phyloP scores from a whole-genome alignment of 306 rosid species.

The Cicer bijugum region DNA sequence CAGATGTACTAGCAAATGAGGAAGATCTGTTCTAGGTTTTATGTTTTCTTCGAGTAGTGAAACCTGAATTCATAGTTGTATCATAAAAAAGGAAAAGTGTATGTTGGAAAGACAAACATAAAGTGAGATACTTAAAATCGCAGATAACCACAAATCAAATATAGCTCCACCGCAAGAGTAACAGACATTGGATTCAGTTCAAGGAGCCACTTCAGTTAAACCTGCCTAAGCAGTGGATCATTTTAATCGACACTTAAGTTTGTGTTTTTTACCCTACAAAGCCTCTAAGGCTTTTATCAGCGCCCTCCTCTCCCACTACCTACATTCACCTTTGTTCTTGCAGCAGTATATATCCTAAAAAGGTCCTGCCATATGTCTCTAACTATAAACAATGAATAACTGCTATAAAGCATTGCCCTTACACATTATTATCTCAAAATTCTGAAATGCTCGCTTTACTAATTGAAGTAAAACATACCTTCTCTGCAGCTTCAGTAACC shows the following conservation, averaged over 20 bases:
- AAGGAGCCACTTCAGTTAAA: too few relatives aligned
- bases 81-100: constrained; percentile 40
- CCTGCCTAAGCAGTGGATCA: too few relatives aligned
- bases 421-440: constrained; percentile 11
- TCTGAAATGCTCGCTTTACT: neutral
- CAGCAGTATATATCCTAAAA: neutral
- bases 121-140: constrained; percentile 3
- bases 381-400: constrained; percentile 16
- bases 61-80: constrained; percentile 60
- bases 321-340: too few relatives aligned
- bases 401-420: constrained; percentile 12
- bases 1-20: constrained; percentile 85
- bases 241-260: too few relatives aligned
- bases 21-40: constrained; percentile 84
- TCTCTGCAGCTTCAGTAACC: constrained; percentile 85
- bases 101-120: constrained; percentile 13
- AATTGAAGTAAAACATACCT: constrained; percentile 52
- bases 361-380: neutral
- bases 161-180: neutral
- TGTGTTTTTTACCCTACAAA: too few relatives aligned
- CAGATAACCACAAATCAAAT: constrained; percentile 38
- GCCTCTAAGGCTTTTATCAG: too few relatives aligned
- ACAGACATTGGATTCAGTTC: too few relatives aligned
- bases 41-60: constrained; percentile 84
- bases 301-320: too few relatives aligned